Evolutionary conservation across 2,329 filamentous ascomycete species (phyloP).

Genomic region (Cladorrhinum sp.): DNA sequence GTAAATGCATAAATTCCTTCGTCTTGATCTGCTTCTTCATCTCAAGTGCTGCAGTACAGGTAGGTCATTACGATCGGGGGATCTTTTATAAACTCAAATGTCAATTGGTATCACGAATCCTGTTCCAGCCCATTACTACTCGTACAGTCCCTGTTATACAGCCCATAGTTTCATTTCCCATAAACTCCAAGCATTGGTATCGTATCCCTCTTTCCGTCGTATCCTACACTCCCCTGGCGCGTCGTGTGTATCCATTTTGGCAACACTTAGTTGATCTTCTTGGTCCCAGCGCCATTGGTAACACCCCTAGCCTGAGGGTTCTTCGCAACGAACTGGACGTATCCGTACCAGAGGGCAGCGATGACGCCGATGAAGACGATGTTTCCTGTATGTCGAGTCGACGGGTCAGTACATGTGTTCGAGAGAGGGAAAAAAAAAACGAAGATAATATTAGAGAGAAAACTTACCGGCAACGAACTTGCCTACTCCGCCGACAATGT

Average conservation of each 20-base stretch:
- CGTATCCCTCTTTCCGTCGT: neutral
- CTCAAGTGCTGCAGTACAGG: too few relatives aligned
- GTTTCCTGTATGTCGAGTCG: constrained; percentile 21
- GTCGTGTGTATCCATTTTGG: too few relatives aligned
- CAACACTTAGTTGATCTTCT: constrained; percentile 23
- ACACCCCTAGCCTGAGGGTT: constrained; percentile 12
- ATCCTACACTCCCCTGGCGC: neutral
- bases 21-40: neutral
- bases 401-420: neutral
- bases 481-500: constrained; percentile 27
- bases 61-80: neutral
- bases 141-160: too few relatives aligned
- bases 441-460: neutral
- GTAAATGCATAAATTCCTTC: neutral
- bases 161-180: too few relatives aligned
- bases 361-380: constrained; percentile 32
- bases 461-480: constrained; percentile 28
- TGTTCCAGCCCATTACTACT: too few relatives aligned
- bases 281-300: constrained; percentile 13
- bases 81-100: too few relatives aligned
- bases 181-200: too few relatives aligned
- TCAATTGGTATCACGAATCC: too few relatives aligned
- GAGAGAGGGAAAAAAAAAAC: neutral
- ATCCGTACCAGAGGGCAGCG: constrained; percentile 28
- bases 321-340: constrained; percentile 25